These are phyloP conservation scores for Vigna angularis DNA, from an alignment of 306 rosid genomes.

Conservation along the genomic window DNA sequence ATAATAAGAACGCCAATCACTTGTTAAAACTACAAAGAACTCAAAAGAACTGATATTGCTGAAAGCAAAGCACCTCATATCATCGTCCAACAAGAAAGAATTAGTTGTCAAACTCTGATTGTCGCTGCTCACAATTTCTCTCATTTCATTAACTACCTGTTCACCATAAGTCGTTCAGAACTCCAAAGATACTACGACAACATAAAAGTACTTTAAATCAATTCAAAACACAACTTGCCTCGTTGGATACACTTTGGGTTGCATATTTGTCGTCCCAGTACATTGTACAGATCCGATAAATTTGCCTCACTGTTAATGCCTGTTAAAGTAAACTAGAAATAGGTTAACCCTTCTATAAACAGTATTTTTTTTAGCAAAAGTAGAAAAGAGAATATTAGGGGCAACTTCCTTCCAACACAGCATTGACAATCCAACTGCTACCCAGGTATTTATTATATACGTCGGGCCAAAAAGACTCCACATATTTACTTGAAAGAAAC, in stretches of 20 bases:
- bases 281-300: conserved; percentile 91
- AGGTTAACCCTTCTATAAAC: conserved; percentile 14
- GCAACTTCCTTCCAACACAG: conserved; percentile 1
- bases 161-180: conserved; percentile 39
- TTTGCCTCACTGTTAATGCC: conserved; percentile 90
- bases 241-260: conserved; percentile 91
- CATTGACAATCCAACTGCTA: conserved; percentile 17
- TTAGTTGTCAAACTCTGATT: conserved; percentile 78
- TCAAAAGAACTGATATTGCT: neutral
- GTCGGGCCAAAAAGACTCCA: neutral
- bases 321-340: conserved; percentile 46
- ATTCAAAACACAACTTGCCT: conserved; percentile 64
- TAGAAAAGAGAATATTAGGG: conserved; percentile 4
- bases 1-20: conserved; percentile 1
- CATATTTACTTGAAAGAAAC: neutral
- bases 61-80: conserved; percentile 65
- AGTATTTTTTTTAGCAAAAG: neutral
- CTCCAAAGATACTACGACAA: neutral
- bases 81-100: conserved; percentile 86
- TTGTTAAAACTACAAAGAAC: conserved; percentile 17
- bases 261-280: conserved; percentile 97
- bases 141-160: conserved; percentile 91
- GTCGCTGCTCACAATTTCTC: conserved; percentile 78
- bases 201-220: conserved; percentile 24
- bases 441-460: neutral